phyloP scores from a whole-genome alignment of 306 rosid genomes.

The Quercus engelmannii region DNA sequence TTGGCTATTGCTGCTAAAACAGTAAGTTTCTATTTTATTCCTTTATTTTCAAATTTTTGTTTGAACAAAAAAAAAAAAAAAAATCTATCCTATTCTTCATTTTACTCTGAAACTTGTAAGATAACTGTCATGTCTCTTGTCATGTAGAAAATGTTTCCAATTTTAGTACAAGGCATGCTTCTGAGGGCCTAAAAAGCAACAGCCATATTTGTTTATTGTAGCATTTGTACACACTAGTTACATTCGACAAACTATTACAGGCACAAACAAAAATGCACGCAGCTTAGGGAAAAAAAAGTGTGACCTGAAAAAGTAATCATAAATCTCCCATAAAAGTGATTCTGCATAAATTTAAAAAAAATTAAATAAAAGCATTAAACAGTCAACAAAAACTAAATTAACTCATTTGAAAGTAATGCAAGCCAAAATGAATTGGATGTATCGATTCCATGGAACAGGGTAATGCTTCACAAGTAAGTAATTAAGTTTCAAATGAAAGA shows the following conservation, averaged over 20 bases:
- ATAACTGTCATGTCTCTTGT: too few relatives aligned
- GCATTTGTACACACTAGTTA: background rate
- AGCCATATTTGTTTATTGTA: background rate
- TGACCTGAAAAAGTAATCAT: background rate
- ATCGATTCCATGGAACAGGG: too few relatives aligned
- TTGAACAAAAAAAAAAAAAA: background rate
- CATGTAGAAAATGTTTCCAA: background rate
- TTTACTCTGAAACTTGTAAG: too few relatives aligned
- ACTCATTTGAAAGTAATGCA: background rate
- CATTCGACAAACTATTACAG: background rate
- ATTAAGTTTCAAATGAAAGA: too few relatives aligned
- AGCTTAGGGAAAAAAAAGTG: background rate
- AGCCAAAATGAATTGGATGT: background rate
- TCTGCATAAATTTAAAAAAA: background rate
- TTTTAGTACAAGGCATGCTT: background rate
- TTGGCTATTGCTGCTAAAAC: constrained; percentile 64
- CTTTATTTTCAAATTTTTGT: constrained; percentile 10
- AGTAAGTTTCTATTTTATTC: constrained; percentile 44
- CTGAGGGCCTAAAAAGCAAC: background rate
- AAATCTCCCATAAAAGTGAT: background rate
- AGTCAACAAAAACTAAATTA: background rate
- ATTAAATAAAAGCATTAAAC: background rate
- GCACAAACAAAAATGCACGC: background rate
- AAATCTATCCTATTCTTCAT: background rate
- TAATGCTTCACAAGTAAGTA: too few relatives aligned